Evolutionary conservation across 345 rosid species (phyloP).

Genomic region (Populus ilicifolia): DNA sequence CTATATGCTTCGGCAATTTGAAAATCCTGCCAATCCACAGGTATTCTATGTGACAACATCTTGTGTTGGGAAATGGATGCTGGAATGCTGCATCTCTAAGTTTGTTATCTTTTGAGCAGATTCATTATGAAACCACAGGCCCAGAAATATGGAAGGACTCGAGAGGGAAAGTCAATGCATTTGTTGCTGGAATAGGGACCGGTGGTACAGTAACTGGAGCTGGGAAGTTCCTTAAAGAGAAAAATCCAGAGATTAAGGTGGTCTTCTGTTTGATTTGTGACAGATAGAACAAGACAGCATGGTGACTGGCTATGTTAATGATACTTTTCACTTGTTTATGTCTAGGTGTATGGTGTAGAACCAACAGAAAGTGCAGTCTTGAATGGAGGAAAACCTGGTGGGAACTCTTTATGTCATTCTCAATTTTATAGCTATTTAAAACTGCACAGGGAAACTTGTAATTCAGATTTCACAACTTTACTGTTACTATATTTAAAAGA

Average conservation of each 20-base stretch:
- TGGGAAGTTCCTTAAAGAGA: constrained; percentile 69
- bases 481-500: too few species aligned
- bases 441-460: too few species aligned
- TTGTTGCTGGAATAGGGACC: constrained; percentile 84
- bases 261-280: background rate
- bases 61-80: background rate
- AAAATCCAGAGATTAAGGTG: constrained; percentile 63
- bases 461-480: too few species aligned
- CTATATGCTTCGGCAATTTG: constrained; percentile 49
- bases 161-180: constrained; percentile 66
- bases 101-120: constrained; percentile 33
- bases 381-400: constrained; percentile 27
- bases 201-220: constrained; percentile 79
- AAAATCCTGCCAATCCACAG: constrained; percentile 69
- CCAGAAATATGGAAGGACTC: constrained; percentile 79
- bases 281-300: too few species aligned
- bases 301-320: background rate
- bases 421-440: too few species aligned
- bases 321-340: background rate
- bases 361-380: constrained; percentile 30
- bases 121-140: constrained; percentile 71
- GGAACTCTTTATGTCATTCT: too few species aligned
- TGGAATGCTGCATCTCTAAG: background rate
- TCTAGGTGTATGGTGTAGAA: constrained; percentile 82
- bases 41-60: constrained; percentile 22